Base-by-base conservation (phyloP, 768 basidiomycete genomes). In the Lepiota venenata region DNA sequence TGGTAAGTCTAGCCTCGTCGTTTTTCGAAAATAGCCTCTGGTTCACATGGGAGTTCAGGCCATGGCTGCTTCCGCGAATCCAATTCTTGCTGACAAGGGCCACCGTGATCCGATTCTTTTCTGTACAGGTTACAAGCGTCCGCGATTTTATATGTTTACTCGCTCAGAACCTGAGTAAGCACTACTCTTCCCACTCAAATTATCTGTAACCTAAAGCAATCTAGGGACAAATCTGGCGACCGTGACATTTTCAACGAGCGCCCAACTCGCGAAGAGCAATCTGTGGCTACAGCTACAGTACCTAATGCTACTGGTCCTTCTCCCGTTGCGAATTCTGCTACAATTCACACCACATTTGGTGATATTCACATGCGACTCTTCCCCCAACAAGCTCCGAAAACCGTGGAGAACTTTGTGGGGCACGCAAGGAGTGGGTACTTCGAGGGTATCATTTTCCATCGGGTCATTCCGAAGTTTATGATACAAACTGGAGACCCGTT, bases 391-490 rank as follows among this genome's bases (percentile, higher is more conserved):
- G 90, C 91, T 4, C 97, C 97, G 2, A 97, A 90, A 69, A 83
- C 97, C 0, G 96, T 99, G 37, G 97, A 99, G 72, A 99, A 98
- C 74, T 98, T 99, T 70, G 89, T 95, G 20, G 93, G 92, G 1
- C 92, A 95, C 62, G 83, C 91, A 14, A 78, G 90, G 61, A 91
- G 86, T 60, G 85, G 91, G 2, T 98, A 88, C 73, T 98, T 88
- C 64, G 96, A 99, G 66, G 86, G 88, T 11, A 77, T 97, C 55
- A 83, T 98, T 63, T 98, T 98, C 77, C 97, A 99, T 68, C 89
- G 97, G 55, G 91, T 98, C 59, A 99, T 99, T 66, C 82, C 92
- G 57, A 98, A 99, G 72, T 99, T 99, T 65, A 96, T 96, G 94
- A 89, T 97, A 52, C 94, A 97, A 76, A 96, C 93, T 3, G 93